A percentile compares a stretch with the other conserved stretches of the same genome.
phyloP scores from a whole-genome alignment of 345 rosid species.

The Gossypium bickii region DNA sequence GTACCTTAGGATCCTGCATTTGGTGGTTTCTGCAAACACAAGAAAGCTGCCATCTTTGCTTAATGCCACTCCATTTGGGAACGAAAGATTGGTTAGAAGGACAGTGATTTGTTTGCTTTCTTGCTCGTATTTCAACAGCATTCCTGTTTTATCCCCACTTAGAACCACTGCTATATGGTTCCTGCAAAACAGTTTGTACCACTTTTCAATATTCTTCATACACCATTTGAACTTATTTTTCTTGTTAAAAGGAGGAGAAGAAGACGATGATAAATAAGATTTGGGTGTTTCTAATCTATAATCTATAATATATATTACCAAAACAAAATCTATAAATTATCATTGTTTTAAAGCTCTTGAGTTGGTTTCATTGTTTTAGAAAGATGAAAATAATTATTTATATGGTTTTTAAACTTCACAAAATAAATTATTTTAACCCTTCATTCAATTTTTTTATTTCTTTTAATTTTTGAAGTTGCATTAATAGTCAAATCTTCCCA shows the following conservation, averaged over 20 bases:
- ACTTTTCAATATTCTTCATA: background rate
- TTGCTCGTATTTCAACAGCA: conserved; percentile 60
- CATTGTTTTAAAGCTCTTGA: too few species aligned
- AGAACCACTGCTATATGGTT: conserved; percentile 34
- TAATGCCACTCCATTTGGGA: conserved; percentile 59
- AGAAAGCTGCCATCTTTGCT: conserved; percentile 39
- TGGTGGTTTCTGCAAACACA: conserved; percentile 47
- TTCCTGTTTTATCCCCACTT: conserved; percentile 57
- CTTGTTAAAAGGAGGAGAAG: background rate
- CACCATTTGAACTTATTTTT: background rate
- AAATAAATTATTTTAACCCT: too few species aligned
- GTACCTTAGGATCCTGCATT: conserved; percentile 38
- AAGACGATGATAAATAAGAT: too few species aligned
- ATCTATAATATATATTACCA: too few species aligned
- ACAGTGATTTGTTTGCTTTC: conserved; percentile 34
- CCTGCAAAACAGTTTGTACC: conserved; percentile 29
- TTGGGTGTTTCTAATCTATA: too few species aligned
- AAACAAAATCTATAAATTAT: too few species aligned
- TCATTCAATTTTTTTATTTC: fast-evolving
- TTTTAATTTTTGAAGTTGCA: too few species aligned
- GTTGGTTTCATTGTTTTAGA: too few species aligned
- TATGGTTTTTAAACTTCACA: too few species aligned
- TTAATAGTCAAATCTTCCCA: too few species aligned
- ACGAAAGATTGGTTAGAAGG: conserved; percentile 37
- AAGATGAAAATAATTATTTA: too few species aligned